Conservation (phyloP, 2,329 filamentous ascomycete genomes). For the Alternaria hordeiaustralica region DNA sequence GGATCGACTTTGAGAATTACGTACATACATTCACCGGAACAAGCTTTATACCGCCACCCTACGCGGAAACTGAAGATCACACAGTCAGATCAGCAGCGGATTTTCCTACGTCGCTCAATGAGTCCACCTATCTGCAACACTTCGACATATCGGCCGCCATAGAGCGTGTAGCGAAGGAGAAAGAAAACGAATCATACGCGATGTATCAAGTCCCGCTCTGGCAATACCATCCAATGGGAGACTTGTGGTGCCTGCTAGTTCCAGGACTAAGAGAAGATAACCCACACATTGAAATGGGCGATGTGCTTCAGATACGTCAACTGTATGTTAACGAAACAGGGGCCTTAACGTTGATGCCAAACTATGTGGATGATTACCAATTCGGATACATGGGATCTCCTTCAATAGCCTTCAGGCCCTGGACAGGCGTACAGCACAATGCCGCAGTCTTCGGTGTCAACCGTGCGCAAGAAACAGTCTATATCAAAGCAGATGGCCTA, state of each 20-base stretch:
- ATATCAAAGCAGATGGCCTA: conserved; percentile 26
- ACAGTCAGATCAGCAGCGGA: background rate
- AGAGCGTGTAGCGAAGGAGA: conserved; percentile 24
- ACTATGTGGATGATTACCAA: background rate
- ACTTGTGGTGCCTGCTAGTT: conserved; percentile 26
- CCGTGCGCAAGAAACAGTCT: conserved; percentile 31
- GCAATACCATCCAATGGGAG: background rate
- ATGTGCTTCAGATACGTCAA: conserved; percentile 41
- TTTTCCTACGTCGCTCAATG: background rate
- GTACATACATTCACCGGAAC: conserved; percentile 23
- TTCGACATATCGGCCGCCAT: conserved; percentile 18
- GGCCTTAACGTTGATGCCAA: conserved; percentile 11
- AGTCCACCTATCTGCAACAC: conserved; percentile 22
- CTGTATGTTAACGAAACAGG: conserved; percentile 26
- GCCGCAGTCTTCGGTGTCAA: conserved; percentile 31
- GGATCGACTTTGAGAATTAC: conserved; percentile 25
- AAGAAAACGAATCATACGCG: conserved; percentile 25
- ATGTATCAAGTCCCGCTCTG: conserved; percentile 27
- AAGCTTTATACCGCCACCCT: conserved; percentile 17
- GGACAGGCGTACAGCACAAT: conserved; percentile 30
- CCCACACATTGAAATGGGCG: conserved; percentile 41
- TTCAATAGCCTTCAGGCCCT: conserved; percentile 5
- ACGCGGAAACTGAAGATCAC: background rate
- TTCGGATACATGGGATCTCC: background rate
- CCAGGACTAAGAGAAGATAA: conserved; percentile 43